These are phyloP conservation scores for Tetrahymena malaccensis DNA, from an alignment of 73 alveolate species.

Conservation along the genomic window DNA sequence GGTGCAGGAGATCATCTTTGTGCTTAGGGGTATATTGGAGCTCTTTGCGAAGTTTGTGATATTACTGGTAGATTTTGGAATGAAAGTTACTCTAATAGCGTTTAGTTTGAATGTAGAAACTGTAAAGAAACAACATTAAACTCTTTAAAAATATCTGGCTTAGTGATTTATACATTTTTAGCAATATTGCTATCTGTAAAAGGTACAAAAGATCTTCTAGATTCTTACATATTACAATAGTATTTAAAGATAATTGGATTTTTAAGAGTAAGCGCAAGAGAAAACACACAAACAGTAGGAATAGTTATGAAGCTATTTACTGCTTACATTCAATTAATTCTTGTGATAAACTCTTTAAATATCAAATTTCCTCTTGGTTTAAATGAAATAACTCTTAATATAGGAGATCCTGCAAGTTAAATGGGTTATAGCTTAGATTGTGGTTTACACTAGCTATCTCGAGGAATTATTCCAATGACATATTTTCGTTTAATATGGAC, in stretches of 20 bases:
- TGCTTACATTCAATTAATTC: constrained; percentile 2
- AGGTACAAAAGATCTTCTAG: not conserved
- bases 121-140: constrained; percentile 2
- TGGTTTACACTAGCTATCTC: not conserved
- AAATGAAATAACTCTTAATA: not conserved
- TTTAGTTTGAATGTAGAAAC: constrained; percentile 1
- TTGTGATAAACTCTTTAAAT: not conserved
- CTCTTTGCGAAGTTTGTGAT: constrained; percentile 35
- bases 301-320: constrained; percentile 9
- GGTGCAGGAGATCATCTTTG: constrained; percentile 22
- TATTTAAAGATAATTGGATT: not conserved
- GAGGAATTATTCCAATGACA: constrained; percentile 2
- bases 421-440: constrained; percentile 14
- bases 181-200: constrained; percentile 9
- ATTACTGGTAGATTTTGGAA: not conserved
- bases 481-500: constrained; percentile 31
- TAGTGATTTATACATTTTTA: not conserved
- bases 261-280: not conserved
- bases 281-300: not conserved
- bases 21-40: constrained; percentile 29
- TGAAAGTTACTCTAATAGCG: constrained; percentile 1
- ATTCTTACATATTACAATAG: not conserved
- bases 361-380: not conserved
- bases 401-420: constrained; percentile 16
- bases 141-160: not conserved